Evolutionary conservation across 768 basidiomycete genomes (phyloP), one percentile per base, ranked within the genome.

Genomic region (Cyclocybe cylindracea): DNA sequence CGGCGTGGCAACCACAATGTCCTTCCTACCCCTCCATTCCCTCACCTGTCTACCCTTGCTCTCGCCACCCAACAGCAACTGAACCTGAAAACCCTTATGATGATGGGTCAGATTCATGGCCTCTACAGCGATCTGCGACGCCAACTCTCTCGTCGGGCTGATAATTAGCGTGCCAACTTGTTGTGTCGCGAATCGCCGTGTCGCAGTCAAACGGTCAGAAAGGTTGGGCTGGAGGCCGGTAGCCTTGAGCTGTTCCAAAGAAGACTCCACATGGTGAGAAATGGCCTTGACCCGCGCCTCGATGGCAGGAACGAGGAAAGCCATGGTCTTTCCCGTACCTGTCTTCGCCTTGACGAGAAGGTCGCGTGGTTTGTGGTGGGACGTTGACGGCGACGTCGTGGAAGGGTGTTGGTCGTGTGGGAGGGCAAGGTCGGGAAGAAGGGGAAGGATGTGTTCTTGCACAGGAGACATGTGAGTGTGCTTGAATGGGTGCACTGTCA

Each of bases 1-100:
- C n/a, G 94, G 92, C 0, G 94, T 98, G 0, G 85, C 86, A 33
- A 97, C 91, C 39, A 96, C 83, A 45, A 96, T 82, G 64, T 97
- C 94, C 55, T 84, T 81, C 38, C 85, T 68, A 2, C 82, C 79
- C 13, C 69, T 65, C 82, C 85, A 97, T 1, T 85, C 78, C 7
- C 81, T 73, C 61, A 94, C 66, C 68, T 98, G 94, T 31, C 55
- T 58, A 1, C 73, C 48, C 66, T 86, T 89, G 66, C 78, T 82
- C 39, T 77, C 72, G 8, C 95, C 94, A 9, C 94, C 95, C 44
- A 88, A 83, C 40, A 96, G 78, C 10, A 95, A 68, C 53, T 82
- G 78, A 29, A 92, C 87, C 50, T 86, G 78, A 55, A 92, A 82
- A 19, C 79, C 82, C 2, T 68, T 63, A 58, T 90, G 83, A 64